These are phyloP conservation scores for Starmera caribaea DNA, from an alignment of 805 yeast genomes.

Conservation along the genomic window DNA sequence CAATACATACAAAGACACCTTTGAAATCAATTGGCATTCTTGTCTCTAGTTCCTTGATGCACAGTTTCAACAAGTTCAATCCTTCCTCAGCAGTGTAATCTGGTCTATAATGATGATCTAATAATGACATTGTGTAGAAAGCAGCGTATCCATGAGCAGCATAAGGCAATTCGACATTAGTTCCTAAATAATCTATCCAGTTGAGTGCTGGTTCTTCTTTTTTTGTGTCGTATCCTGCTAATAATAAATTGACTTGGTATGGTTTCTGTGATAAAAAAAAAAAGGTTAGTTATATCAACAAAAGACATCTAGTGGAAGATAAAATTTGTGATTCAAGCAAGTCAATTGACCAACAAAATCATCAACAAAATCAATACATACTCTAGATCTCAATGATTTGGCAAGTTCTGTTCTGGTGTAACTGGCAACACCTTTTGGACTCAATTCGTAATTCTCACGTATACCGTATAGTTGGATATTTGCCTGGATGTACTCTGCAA, in stretches of 20 bases:
- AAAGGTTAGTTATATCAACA: neutral
- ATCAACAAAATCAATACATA: too few relatives aligned
- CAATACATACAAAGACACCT: conserved; percentile 45
- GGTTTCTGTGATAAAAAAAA: conserved; percentile 64
- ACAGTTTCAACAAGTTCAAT: conserved; percentile 55
- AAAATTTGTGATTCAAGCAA: neutral
- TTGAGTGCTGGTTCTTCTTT: conserved; percentile 56
- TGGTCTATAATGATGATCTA: conserved; percentile 82
- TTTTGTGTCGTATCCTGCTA: conserved; percentile 72
- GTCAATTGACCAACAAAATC: too few relatives aligned
- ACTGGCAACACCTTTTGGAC: conserved; percentile 80
- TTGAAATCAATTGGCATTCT: conserved; percentile 94
- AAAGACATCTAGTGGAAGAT: too few relatives aligned
- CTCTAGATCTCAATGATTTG: conserved; percentile 75
- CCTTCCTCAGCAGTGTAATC: conserved; percentile 77
- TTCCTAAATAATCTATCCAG: conserved; percentile 92
- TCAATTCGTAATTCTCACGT: conserved; percentile 73
- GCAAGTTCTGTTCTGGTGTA: conserved; percentile 87
- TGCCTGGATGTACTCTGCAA: conserved; percentile 91
- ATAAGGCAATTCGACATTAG: conserved; percentile 84
- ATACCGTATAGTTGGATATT: conserved; percentile 81
- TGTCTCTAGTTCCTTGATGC: conserved; percentile 68
- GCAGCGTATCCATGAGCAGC: conserved; percentile 99
- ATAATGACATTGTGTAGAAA: conserved; percentile 79
- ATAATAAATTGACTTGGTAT: conserved; percentile 82